Evolutionary conservation across 495 filamentous ascomycete species (phyloP).

Genomic region (Hypoxylon cercidicola): DNA sequence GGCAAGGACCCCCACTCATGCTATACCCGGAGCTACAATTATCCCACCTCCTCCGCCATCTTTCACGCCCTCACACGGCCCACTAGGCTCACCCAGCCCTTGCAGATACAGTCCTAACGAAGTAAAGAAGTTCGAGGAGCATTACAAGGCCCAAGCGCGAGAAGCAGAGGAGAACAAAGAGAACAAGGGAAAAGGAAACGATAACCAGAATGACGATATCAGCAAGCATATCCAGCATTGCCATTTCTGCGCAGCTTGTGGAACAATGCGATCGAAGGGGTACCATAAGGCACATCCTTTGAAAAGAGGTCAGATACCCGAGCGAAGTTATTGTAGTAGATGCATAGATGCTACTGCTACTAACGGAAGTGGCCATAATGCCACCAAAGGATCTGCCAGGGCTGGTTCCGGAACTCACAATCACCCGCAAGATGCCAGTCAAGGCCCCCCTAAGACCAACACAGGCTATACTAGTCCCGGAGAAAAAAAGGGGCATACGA

Average conservation of each 20-base stretch:
- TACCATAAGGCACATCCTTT: slow-evolving; percentile 36
- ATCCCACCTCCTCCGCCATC: background rate
- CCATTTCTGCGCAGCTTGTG: slow-evolving; percentile 41
- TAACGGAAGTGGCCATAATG: slow-evolving; percentile 5
- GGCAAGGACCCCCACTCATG: background rate
- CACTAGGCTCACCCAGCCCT: background rate
- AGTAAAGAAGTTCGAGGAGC: slow-evolving; percentile 32
- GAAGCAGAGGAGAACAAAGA: background rate
- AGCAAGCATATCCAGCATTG: slow-evolving; percentile 34
- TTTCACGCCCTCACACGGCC: background rate
- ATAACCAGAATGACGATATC: slow-evolving; percentile 2
- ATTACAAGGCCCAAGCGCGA: slow-evolving; percentile 8
- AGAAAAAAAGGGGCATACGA: slow-evolving; percentile 3
- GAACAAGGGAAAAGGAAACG: background rate
- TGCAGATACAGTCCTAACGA: slow-evolving; percentile 13
- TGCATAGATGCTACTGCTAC: slow-evolving; percentile 29
- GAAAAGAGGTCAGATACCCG: slow-evolving; percentile 39
- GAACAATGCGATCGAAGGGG: slow-evolving; percentile 31
- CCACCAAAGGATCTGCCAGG: background rate
- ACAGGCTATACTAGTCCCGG: background rate
- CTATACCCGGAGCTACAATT: background rate
- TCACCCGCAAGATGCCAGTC: slow-evolving; percentile 9
- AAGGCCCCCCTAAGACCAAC: slow-evolving; percentile 7
- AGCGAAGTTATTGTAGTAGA: slow-evolving; percentile 30
- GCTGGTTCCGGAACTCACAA: slow-evolving; percentile 13